A percentile compares a stretch with the other conserved stretches of the same genome.
Conservation (phyloP, 192 early-diverging fungal genomes). For the Backusella luteola region DNA sequence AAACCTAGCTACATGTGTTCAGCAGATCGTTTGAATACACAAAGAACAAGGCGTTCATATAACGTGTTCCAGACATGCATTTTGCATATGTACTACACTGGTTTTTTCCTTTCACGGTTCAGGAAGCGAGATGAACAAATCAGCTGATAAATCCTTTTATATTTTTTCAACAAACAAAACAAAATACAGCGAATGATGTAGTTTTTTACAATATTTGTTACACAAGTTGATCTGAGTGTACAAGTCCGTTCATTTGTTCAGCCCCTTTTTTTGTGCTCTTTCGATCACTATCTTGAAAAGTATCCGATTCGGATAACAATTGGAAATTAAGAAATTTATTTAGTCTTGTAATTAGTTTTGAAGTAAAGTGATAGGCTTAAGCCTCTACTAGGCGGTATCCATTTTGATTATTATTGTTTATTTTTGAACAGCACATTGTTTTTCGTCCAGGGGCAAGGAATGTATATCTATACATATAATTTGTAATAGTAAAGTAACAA, state of each 20-base stretch:
- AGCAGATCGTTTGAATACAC: constrained; percentile 6
- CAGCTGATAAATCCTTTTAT: neutral
- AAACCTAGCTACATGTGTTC: neutral
- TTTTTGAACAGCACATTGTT: constrained; percentile 5
- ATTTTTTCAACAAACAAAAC: neutral
- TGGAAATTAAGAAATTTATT: neutral
- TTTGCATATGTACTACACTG: neutral
- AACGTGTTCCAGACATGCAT: neutral
- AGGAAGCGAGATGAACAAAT: neutral
- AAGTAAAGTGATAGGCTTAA: neutral
- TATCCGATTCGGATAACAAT: neutral
- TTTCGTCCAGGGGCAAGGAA: neutral
- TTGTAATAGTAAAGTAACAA: neutral
- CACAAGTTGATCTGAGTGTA: neutral
- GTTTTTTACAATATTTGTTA: neutral
- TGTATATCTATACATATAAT: neutral
- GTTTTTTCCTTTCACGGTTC: neutral
- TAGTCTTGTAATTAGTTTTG: neutral
- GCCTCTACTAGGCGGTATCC: neutral
- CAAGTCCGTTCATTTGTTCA: neutral
- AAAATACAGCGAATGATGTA: neutral
- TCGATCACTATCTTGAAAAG: neutral
- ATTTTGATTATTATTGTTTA: neutral
- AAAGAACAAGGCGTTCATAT: neutral
- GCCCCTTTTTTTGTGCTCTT: neutral